Base-by-base conservation (phyloP, 2,329 filamentous ascomycete genomes). In the Pseudogymnoascus sp. region DNA sequence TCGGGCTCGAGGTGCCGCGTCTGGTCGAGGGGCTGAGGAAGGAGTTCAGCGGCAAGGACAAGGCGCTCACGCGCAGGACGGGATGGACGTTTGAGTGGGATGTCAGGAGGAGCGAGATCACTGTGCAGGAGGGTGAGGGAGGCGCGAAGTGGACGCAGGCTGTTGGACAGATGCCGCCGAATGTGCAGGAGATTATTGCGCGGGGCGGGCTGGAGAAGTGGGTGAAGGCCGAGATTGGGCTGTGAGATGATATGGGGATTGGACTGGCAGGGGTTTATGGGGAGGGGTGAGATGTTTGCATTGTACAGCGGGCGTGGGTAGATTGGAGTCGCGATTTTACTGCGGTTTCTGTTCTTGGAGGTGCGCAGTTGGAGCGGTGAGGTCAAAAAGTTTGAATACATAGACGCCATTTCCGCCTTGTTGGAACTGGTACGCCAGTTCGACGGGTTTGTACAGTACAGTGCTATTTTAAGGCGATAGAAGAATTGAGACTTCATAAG, bases 81-180 rank as follows among this genome's bases (percentile, higher is more conserved):
- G 91, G 91, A 12, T 96, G 91, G 92, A 92, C 79, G 60, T 79
- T 96, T 28, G 80, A 83, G 3, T 96, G 91, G 91, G 91, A 96
- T 74, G 85, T 96, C 10, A 78, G 82, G 64, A 79, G 88, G 64
- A 90, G 86, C 74, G 84, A 82, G 69, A 87, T 96, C 5, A 81
- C 82, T 0, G 82, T 96, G 1, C 83, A 84, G 19, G 90, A 96
- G 77, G 87, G 87, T 1, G 77, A 85, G 62, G 80, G 81, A 53
- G 89, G 89, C 1, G 73, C 80, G 63, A 83, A 77, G 38, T 96
- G 91, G 91, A 88, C 80, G 60, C 84, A 95, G 72, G 90, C 89
- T 76, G 91, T 96, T 0, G 90, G 90, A 6, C 89, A 95, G 78
- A 73, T 96, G 66, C 89, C 91, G 12, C 85, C 89, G 0, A 96